Evolutionary conservation across 805 yeast species (phyloP).

Genomic region (Dipodascopsis tothii): DNA sequence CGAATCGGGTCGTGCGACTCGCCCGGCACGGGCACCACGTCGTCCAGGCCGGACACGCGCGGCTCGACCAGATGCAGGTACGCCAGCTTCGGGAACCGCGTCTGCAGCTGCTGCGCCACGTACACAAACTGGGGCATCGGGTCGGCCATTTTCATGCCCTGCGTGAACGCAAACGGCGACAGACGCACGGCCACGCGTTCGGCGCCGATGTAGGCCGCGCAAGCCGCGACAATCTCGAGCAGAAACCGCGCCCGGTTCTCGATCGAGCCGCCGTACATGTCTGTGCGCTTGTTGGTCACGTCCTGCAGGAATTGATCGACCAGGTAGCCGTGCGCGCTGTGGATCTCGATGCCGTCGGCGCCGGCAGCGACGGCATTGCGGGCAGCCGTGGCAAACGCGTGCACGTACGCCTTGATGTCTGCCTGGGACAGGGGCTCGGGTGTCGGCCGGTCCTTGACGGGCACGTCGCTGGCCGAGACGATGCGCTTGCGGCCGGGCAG

Average conservation of each 20-base stretch:
- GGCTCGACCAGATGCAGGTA: constrained; percentile 43
- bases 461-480: constrained; percentile 29
- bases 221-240: constrained; percentile 47
- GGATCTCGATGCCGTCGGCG: constrained; percentile 59
- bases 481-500: constrained; percentile 20
- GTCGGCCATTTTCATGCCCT: constrained; percentile 28
- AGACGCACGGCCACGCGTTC: constrained; percentile 33
- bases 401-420: constrained; percentile 40
- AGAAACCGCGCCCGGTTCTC: constrained; percentile 48
- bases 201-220: constrained; percentile 47
- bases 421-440: constrained; percentile 29
- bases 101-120: constrained; percentile 38
- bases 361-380: constrained; percentile 46
- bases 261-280: constrained; percentile 53
- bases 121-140: constrained; percentile 39
- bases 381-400: constrained; percentile 47
- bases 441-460: too few relatives aligned
- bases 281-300: constrained; percentile 45
- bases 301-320: constrained; percentile 41
- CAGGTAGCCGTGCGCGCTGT: constrained; percentile 56
- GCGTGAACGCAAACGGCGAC: constrained; percentile 35
- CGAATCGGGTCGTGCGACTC: constrained; percentile 8
- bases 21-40: constrained; percentile 10
- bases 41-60: constrained; percentile 31
- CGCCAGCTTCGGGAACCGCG: constrained; percentile 30